A percentile compares a stretch with the other conserved stretches of the same genome.
Evolutionary conservation across 202 grass and related monocot species (phyloP).

Genomic region (Panicum virgatum): DNA sequence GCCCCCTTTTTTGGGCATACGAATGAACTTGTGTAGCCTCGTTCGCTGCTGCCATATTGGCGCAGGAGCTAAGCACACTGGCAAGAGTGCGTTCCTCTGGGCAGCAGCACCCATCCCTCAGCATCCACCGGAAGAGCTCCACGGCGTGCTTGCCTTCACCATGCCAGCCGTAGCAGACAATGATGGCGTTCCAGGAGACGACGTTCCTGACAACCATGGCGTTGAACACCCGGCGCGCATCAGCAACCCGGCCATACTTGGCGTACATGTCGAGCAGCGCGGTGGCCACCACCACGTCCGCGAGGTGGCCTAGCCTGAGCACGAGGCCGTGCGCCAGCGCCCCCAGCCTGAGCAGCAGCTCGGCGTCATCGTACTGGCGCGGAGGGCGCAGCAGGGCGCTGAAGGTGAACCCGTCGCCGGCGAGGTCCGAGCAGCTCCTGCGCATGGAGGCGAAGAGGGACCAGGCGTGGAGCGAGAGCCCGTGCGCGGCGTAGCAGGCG

Average conservation of each 20-base stretch:
- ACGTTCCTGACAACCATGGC: conserved; percentile 51
- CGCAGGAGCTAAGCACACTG: conserved; percentile 75
- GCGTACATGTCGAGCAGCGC: conserved; percentile 80
- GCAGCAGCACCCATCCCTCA: conserved; percentile 36
- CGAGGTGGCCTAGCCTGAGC: conserved; percentile 52
- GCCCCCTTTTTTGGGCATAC: conserved; percentile 45
- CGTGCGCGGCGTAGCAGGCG: conserved; percentile 62
- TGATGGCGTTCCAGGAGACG: conserved; percentile 75
- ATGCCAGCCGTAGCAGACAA: conserved; percentile 66
- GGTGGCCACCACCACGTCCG: conserved; percentile 72
- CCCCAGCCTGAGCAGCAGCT: conserved; percentile 9
- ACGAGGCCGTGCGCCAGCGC: conserved; percentile 49
- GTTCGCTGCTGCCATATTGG: conserved; percentile 50
- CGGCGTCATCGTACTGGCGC: not conserved
- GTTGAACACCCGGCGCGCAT: conserved; percentile 63
- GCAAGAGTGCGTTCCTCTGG: conserved; percentile 79
- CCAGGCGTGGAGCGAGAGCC: conserved; percentile 49
- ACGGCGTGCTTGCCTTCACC: conserved; percentile 54
- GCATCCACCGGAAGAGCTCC: conserved; percentile 57
- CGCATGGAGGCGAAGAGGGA: conserved; percentile 40
- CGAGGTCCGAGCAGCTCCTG: conserved; percentile 25
- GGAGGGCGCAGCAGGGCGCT: conserved; percentile 52
- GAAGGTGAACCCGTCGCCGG: conserved; percentile 78
- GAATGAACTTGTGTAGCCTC: conserved; percentile 64
- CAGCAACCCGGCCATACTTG: conserved; percentile 37